These are phyloP conservation scores for Cryomyces antarcticus DNA, from an alignment of 495 filamentous ascomycete genomes.

Conservation along the genomic window DNA sequence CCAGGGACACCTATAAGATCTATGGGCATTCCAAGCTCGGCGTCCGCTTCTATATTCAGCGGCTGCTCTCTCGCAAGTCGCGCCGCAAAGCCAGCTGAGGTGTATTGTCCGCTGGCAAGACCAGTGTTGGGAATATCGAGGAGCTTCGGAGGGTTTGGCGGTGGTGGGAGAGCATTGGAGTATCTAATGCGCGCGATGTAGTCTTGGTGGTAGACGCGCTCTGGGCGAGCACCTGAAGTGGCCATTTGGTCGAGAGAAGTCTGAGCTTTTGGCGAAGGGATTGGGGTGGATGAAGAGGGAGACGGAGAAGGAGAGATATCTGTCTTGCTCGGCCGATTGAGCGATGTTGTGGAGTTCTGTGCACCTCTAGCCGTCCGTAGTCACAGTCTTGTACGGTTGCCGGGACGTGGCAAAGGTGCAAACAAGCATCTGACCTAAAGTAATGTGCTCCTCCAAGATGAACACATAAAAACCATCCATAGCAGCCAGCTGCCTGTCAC, in stretches of 20 bases:
- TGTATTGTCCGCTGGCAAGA: constrained; percentile 60
- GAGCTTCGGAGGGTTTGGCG: constrained; percentile 83
- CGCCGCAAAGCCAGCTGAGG: constrained; percentile 68
- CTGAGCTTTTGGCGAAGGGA: no score
- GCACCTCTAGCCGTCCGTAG: no score
- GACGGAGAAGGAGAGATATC: no score
- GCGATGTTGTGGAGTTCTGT: no score
- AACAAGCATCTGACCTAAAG: no score
- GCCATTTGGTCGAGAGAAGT: neutral
- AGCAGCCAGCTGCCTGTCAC: no score
- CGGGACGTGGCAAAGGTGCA: no score
- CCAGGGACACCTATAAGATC: constrained; percentile 88
- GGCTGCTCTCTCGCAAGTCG: constrained; percentile 74
- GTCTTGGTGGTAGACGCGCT: constrained; percentile 64
- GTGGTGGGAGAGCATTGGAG: constrained; percentile 83
- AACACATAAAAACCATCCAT: no score
- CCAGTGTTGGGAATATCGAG: constrained; percentile 90
- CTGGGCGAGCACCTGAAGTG: neutral
- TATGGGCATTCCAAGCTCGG: constrained; percentile 91
- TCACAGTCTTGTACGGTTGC: no score
- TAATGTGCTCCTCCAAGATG: no score
- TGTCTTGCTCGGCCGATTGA: no score
- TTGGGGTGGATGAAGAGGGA: no score
- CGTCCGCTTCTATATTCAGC: constrained; percentile 92
- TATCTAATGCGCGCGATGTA: constrained; percentile 91